A percentile compares a stretch with the other conserved stretches of the same genome.
Conservation (phyloP, 1,139 yeast genomes). For the Geotrichum siamense region DNA sequence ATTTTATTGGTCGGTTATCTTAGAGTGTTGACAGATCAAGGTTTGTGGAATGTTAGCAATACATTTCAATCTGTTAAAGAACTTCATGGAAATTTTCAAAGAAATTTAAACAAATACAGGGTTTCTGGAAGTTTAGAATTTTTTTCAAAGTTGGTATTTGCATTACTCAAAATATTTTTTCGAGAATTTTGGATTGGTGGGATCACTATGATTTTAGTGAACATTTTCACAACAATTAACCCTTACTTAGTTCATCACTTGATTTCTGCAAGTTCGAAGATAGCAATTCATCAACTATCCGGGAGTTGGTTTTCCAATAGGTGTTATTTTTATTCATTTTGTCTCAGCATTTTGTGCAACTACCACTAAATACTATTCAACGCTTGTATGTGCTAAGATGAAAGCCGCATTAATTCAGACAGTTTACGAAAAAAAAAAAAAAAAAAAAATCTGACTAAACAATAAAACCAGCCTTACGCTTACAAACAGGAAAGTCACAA, state of each 20-base stretch:
- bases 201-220: conserved; percentile 41
- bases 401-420: conserved; percentile 62
- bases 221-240: conserved; percentile 45
- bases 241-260: conserved; percentile 46
- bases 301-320: conserved; percentile 58
- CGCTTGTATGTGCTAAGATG: conserved; percentile 60
- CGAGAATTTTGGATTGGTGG: conserved; percentile 44
- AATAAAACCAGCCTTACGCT: conserved; percentile 51
- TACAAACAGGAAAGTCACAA: conserved; percentile 63
- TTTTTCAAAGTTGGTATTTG: conserved; percentile 41
- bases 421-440: conserved; percentile 58
- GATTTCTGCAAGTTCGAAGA: conserved; percentile 40
- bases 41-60: conserved; percentile 48
- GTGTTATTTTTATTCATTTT: conserved; percentile 43
- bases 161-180: conserved; percentile 46
- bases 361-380: conserved; percentile 55
- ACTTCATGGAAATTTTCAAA: conserved; percentile 38
- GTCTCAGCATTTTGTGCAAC: conserved; percentile 46
- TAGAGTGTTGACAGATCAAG: conserved; percentile 57
- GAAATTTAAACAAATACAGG: conserved; percentile 36
- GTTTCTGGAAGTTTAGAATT: conserved; percentile 26
- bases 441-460: conserved; percentile 58
- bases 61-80: conserved; percentile 46
- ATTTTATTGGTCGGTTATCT: conserved; percentile 45
- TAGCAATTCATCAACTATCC: conserved; percentile 24